Evolutionary conservation across 1,284 basidiomycete species (phyloP), one percentile per base, ranked within the genome.

Genomic region (Puccinia hordei): DNA sequence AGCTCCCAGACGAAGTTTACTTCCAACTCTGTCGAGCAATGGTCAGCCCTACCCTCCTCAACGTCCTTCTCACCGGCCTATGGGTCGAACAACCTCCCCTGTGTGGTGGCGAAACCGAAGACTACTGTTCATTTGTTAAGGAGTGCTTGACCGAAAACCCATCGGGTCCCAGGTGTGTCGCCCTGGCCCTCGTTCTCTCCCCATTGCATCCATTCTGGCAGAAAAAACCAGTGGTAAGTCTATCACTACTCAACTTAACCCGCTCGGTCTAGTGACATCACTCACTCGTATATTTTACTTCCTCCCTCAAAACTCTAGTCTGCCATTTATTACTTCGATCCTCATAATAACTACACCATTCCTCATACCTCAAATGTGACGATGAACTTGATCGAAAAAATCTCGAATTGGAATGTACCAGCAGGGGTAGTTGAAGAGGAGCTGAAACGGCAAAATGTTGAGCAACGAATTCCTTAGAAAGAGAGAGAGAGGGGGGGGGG

Each of bases 1-100:
- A 94, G 51, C 89, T 99, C 22, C 96, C 97, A 0, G 96, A 99
- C 86, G 95, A 99, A 85, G 89, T 98, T 81, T 98, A 96, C 87
- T 96, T 92, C 86, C 96, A 98, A 86, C 89, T 99, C 81, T 98
- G 95, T 66, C 90, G 94, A 22, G 96, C 96, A 9, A 89, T 99
- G 35, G 87, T 98, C 80, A 91, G 91, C 15, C 92, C 94, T 0
- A 92, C 93, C 82, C 90, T 94, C 12, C 89, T 99, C 22, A 91
- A 94, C 30, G 96, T 94, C 91, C 89, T 99, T 78, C 93, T 93
- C 8, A 91, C 90, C 35, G 95, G 88, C 0, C 91, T 83, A 90
- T 92, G 87, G 89, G 87, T 92, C 79, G 96, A 99, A 86, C 89
- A 89, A 63, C 93, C 94, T 17, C 97, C 97, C 22, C 88, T 99